A percentile compares a stretch with the other conserved stretches of the same genome.
Evolutionary conservation across 2,329 filamentous ascomycete genomes (phyloP).

Genomic region (Fusarium globosum): DNA sequence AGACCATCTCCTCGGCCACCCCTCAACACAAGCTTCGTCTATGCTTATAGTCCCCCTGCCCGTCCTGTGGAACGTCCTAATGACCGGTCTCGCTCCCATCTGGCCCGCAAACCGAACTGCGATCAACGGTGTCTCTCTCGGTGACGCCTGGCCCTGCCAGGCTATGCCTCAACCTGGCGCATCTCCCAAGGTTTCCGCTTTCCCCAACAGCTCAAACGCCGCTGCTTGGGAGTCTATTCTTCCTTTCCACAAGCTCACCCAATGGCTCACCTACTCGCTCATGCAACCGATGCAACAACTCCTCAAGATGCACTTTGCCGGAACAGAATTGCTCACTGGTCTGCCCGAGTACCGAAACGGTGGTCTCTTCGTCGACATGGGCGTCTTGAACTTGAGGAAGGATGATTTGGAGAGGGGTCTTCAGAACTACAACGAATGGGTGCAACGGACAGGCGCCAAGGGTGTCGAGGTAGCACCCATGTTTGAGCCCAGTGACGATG

Average conservation of each 20-base stretch:
- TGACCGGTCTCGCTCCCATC: conserved; percentile 85
- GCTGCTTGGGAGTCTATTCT: conserved; percentile 78
- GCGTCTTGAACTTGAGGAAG: conserved; percentile 80
- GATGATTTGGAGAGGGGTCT: conserved; percentile 77
- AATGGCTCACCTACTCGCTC: conserved; percentile 94
- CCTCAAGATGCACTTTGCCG: conserved; percentile 83
- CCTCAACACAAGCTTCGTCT: conserved; percentile 87
- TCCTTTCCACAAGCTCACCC: conserved; percentile 93
- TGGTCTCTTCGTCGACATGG: conserved; percentile 86
- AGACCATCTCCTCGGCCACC: conserved; percentile 95
- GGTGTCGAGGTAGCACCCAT: conserved; percentile 65
- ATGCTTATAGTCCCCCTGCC: conserved; percentile 88
- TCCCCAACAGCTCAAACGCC: conserved; percentile 41
- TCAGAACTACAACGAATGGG: conserved; percentile 71
- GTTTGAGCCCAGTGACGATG: conserved; percentile 69
- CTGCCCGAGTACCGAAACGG: conserved; percentile 94
- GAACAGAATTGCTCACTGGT: conserved; percentile 84
- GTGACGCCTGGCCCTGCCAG: conserved; percentile 93
- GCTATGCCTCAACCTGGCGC: conserved; percentile 76
- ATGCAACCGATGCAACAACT: conserved; percentile 91
- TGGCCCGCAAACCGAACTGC: conserved; percentile 90
- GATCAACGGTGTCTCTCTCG: conserved; percentile 86
- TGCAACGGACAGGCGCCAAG: conserved; percentile 75
- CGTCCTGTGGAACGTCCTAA: conserved; percentile 89
- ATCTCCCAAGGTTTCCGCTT: conserved; percentile 44